Percentiles rank a stretch among this genome's conserved stretches.
Evolutionary conservation across 169 alveolate genomes (phyloP).

Genomic region (Prorocentrum cordatum): DNA sequence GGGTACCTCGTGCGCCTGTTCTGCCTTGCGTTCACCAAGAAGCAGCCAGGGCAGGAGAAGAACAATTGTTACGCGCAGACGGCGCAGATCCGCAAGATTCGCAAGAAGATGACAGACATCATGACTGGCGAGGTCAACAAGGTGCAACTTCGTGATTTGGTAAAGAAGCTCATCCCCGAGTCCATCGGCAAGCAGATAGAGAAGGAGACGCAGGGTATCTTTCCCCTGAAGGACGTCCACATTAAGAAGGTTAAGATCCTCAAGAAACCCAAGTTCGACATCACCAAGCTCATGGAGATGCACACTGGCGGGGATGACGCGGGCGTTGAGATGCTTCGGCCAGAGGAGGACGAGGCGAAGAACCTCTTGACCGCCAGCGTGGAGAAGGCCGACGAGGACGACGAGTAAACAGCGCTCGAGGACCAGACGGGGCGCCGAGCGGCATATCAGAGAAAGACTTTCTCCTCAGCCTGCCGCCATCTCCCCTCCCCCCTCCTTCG

Average conservation of each 20-base stretch:
- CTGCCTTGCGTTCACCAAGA: conserved; percentile 88
- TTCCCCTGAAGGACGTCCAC: conserved; percentile 90
- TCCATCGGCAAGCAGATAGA: conserved; percentile 77
- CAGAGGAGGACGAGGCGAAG: conserved; percentile 79
- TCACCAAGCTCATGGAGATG: conserved; percentile 84
- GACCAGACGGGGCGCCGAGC: too few species aligned
- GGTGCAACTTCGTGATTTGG: conserved; percentile 84
- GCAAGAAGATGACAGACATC: conserved; percentile 86
- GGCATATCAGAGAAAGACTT: too few species aligned
- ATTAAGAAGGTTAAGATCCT: conserved; percentile 91
- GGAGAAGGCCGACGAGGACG: conserved; percentile 67
- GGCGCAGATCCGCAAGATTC: conserved; percentile 86
- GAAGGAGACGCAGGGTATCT: conserved; percentile 75
- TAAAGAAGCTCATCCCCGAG: conserved; percentile 87
- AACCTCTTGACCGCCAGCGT: conserved; percentile 78
- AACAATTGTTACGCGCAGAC: conserved; percentile 91
- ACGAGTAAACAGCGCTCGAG: too few species aligned
- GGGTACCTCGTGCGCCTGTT: conserved; percentile 90
- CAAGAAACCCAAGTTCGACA: conserved; percentile 92
- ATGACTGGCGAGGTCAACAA: not conserved
- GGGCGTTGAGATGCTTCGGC: conserved; percentile 48
- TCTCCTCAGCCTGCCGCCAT: too few species aligned
- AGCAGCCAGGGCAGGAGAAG: conserved; percentile 86
- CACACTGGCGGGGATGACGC: conserved; percentile 77
- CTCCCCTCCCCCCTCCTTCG: too few species aligned